Evolutionary conservation across 768 basidiomycete species (phyloP), one percentile per base, ranked within the genome.

Genomic region (Melanogaster broomeanus): DNA sequence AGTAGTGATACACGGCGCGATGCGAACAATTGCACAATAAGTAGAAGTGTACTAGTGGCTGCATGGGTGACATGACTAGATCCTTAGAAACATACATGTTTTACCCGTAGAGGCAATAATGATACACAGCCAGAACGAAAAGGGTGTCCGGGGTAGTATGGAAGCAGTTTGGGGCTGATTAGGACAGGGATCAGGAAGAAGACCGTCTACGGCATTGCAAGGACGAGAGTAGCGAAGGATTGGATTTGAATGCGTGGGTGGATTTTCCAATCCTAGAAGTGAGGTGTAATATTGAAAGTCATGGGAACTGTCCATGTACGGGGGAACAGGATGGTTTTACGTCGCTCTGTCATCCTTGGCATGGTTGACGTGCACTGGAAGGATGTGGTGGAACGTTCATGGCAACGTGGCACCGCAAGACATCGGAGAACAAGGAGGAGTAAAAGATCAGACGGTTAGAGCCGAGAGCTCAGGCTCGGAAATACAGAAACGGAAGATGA

Each of bases 91-190:
- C 31, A 48, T 46, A 51, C 28, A 44, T 16, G 30, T 33, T 27
- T 46, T 37, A 39, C 19, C 44, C 22, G 22, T 42, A 28, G 46
- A 41, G 51, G 27, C 43, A 43, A 46, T 43, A 56, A 34, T 22
- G 31, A 37, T n/a, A n/a, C n/a, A n/a, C n/a, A n/a, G n/a, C n/a
- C n/a, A n/a, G 41, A 53, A 30, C 40, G 48, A 31, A 41, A 30
- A 45, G 61, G 59, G 66, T 66, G 63, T 4, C 61, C 44, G 64
- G 65, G 65, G 64, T 64, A 37, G 49, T 28, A 45, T 45, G 47
- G 59, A 61, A 53, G 51, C 33, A 18, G 27, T 43, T 40, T 18
- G 21, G 50, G 45, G 44, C 38, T 46, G 52, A 58, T 41, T 57
- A 42, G 42, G 37, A 51, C 46, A 50, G 12, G 48, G 49, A 56